A percentile compares a stretch with the other conserved stretches of the same genome.
These are phyloP conservation scores for Pseudogymnoascus sp. DNA, from an alignment of 2,329 filamentous ascomycete genomes.

Conservation along the genomic window DNA sequence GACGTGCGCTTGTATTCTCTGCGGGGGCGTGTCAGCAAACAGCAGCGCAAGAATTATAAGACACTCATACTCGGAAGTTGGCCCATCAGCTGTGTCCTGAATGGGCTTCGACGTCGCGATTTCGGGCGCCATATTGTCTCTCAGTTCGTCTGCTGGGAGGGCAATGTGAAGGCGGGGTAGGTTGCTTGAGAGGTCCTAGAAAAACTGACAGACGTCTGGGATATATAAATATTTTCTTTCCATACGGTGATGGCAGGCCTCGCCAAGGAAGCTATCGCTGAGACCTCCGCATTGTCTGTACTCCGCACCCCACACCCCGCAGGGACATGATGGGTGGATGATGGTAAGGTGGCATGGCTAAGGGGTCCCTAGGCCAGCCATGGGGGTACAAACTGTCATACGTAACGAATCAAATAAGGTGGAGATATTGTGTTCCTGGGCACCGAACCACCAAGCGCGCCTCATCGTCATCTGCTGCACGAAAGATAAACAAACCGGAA, in stretches of 20 bases:
- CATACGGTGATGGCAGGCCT: neutral
- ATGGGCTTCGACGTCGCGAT: neutral
- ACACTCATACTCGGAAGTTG: slow-evolving; percentile 6
- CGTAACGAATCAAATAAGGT: neutral
- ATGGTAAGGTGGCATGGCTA: neutral
- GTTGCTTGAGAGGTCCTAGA: neutral
- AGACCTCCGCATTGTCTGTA: neutral
- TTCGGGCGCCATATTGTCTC: slow-evolving; percentile 2
- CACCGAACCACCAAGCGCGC: neutral
- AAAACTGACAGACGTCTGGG: neutral
- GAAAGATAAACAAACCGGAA: neutral
- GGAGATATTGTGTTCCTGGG: neutral
- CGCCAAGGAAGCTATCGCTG: neutral
- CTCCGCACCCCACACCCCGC: slow-evolving; percentile 4
- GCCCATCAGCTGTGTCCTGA: neutral
- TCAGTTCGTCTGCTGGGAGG: neutral
- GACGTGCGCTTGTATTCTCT: slow-evolving; percentile 15
- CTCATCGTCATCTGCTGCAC: neutral
- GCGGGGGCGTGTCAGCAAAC: neutral
- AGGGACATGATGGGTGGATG: neutral
- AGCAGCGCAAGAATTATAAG: neutral
- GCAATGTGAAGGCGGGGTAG: neutral
- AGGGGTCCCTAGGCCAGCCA: neutral
- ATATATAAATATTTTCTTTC: slow-evolving; percentile 1
- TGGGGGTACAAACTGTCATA: neutral